Evolutionary conservation across 805 yeast genomes (phyloP).

Genomic region (Wickerhamiella slavikovae): DNA sequence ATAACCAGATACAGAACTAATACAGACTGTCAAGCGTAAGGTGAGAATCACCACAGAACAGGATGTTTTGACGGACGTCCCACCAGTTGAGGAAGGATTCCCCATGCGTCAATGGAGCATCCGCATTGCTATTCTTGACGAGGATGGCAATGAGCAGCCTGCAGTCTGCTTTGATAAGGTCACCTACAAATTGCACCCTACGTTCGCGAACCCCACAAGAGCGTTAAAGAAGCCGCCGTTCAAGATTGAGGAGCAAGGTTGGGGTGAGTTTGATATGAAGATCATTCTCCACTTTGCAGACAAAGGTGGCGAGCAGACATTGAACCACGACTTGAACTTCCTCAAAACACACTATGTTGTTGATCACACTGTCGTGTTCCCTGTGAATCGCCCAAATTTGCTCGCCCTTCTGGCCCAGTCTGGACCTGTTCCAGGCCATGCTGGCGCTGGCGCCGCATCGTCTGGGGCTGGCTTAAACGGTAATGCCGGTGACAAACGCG

Average conservation of each 20-base stretch:
- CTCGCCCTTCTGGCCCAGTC: slow-evolving; percentile 55
- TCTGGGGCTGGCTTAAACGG: slow-evolving; percentile 1
- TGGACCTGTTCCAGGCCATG: slow-evolving; percentile 48
- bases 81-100: slow-evolving; percentile 72
- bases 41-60: slow-evolving; percentile 76
- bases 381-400: slow-evolving; percentile 52
- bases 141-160: slow-evolving; percentile 62
- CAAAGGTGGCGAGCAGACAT: slow-evolving; percentile 69
- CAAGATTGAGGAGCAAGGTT: slow-evolving; percentile 76
- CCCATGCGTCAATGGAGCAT: slow-evolving; percentile 93
- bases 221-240: slow-evolving; percentile 68
- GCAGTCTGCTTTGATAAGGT: slow-evolving; percentile 82
- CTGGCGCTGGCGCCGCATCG: slow-evolving; percentile 6
- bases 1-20: not conserved
- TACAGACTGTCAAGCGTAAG: slow-evolving; percentile 48
- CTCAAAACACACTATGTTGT: slow-evolving; percentile 50
- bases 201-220: slow-evolving; percentile 77
- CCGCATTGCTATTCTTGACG: slow-evolving; percentile 52
- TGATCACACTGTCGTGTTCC: slow-evolving; percentile 61
- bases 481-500: slow-evolving; percentile 18
- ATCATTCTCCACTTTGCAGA: slow-evolving; percentile 60
- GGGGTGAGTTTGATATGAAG: slow-evolving; percentile 94
- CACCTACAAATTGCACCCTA: slow-evolving; percentile 85
- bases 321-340: slow-evolving; percentile 81
- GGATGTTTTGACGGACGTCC: slow-evolving; percentile 56